Conservation (phyloP, 2,329 filamentous ascomycete genomes). For the Dothideomycetes sp. region DNA sequence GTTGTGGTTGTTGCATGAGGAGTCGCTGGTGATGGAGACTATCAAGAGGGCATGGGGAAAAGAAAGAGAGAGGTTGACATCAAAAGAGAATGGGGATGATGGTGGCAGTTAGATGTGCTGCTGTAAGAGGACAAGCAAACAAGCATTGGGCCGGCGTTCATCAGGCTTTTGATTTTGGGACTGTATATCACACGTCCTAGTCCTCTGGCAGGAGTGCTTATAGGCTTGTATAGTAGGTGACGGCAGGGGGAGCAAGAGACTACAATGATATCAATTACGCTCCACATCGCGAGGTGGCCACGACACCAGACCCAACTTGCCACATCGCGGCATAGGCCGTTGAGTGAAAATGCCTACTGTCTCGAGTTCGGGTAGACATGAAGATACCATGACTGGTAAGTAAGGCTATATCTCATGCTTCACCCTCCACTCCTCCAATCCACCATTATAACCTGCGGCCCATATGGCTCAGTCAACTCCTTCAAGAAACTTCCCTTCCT, state of each 20-base stretch:
- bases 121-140: background rate
- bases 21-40: background rate
- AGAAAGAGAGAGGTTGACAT: background rate
- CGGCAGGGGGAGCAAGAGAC: too few species aligned
- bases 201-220: too few species aligned
- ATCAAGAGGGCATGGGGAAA: background rate
- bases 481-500: conserved; percentile 36
- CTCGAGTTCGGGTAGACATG: too few species aligned
- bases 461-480: conserved; percentile 47
- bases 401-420: background rate
- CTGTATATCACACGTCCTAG: too few species aligned
- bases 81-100: background rate
- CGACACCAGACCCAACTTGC: too few species aligned
- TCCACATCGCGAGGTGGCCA: too few species aligned
- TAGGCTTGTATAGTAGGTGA: too few species aligned
- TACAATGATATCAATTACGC: too few species aligned
- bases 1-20: conserved; percentile 34
- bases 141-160: background rate
- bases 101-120: background rate
- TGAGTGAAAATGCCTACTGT: too few species aligned
- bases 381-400: too few species aligned
- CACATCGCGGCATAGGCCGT: too few species aligned
- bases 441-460: conserved; percentile 46
- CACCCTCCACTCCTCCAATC: conserved; percentile 42
- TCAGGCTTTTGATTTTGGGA: background rate